Conservation (phyloP, 306 rosid species). For the Sechiopsis laciniata region DNA sequence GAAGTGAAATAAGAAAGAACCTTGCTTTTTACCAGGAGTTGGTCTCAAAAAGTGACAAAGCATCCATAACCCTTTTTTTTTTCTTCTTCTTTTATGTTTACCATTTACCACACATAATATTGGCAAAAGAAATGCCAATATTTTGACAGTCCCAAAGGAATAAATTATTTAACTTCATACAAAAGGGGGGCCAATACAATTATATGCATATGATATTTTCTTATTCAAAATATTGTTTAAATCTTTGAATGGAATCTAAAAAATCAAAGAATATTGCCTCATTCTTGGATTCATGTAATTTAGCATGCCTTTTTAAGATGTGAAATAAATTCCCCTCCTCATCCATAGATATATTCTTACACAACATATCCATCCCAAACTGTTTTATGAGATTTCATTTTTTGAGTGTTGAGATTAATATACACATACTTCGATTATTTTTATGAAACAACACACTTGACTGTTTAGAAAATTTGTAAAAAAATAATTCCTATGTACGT, state of each 20-base stretch:
- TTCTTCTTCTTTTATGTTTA: not conserved
- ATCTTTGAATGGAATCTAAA: not conserved
- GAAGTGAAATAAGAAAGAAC: not conserved
- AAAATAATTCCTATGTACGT: too few relatives aligned
- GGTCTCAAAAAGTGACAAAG: not conserved
- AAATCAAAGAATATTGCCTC: not conserved
- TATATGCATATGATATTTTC: not conserved
- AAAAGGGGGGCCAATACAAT: not conserved
- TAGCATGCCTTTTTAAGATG: not conserved
- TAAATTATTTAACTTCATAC: not conserved
- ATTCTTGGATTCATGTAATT: slow-evolving; percentile 12
- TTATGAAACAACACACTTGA: too few relatives aligned
- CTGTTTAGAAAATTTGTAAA: too few relatives aligned
- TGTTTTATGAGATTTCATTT: not conserved
- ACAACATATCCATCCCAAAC: not conserved
- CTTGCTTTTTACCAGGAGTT: not conserved
- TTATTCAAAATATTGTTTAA: not conserved
- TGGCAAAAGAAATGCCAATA: not conserved
- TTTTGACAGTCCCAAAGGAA: not conserved
- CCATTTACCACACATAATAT: not conserved
- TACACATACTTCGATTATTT: too few relatives aligned
- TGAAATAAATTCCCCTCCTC: slow-evolving; percentile 3
- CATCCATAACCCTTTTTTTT: too few relatives aligned
- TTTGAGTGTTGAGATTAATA: not conserved
- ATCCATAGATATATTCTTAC: not conserved